These are phyloP conservation scores for Eutypa lata DNA, from an alignment of 2,329 filamentous ascomycete genomes.

Conservation along the genomic window DNA sequence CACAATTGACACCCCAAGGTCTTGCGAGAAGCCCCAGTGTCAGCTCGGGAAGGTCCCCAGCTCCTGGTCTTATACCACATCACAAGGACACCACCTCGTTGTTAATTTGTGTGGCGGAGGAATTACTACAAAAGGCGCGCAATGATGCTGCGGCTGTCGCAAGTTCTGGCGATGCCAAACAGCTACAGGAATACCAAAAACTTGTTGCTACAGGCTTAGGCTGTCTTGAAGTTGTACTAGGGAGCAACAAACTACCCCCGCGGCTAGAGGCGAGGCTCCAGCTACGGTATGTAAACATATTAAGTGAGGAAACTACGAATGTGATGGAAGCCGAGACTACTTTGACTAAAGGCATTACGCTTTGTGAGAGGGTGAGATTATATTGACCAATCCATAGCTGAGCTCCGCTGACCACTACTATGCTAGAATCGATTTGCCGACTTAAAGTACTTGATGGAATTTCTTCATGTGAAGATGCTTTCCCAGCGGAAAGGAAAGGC, in stretches of 20 bases:
- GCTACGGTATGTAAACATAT: slow-evolving; percentile 66
- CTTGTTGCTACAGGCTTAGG: slow-evolving; percentile 69
- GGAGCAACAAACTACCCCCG: slow-evolving; percentile 57
- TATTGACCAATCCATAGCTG: not conserved
- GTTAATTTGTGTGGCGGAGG: slow-evolving; percentile 69
- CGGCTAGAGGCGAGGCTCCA: slow-evolving; percentile 67
- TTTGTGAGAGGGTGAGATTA: slow-evolving; percentile 59
- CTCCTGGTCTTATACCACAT: slow-evolving; percentile 39
- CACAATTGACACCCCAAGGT: slow-evolving; percentile 23
- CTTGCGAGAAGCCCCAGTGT: slow-evolving; percentile 30
- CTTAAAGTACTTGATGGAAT: slow-evolving; percentile 75
- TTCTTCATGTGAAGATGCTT: slow-evolving; percentile 66
- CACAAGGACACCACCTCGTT: slow-evolving; percentile 53
- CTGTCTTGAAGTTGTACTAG: slow-evolving; percentile 68
- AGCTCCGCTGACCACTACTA: slow-evolving; percentile 23
- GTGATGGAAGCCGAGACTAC: slow-evolving; percentile 69
- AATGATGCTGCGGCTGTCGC: slow-evolving; percentile 48
- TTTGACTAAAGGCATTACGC: slow-evolving; percentile 66
- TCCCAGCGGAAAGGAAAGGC: slow-evolving; percentile 70
- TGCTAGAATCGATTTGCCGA: slow-evolving; percentile 56
- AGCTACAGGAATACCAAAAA: slow-evolving; percentile 66
- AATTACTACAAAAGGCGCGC: slow-evolving; percentile 69
- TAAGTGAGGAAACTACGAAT: slow-evolving; percentile 76
- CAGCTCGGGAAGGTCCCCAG: slow-evolving; percentile 29
- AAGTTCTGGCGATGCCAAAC: slow-evolving; percentile 44